Conservation (phyloP, 352 stramenopile genomes). For the Blastocystis sp. region DNA sequence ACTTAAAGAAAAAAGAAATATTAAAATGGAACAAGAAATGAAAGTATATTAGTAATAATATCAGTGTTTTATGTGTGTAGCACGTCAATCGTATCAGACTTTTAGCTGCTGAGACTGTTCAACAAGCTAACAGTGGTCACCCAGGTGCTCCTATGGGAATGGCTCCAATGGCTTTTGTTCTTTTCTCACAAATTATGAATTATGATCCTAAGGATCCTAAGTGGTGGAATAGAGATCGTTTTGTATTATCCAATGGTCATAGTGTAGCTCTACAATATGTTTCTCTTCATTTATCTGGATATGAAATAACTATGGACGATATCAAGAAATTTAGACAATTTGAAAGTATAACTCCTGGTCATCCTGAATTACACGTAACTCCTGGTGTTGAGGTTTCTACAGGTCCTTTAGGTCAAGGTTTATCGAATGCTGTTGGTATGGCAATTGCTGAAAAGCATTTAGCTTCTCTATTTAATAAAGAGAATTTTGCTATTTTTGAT, state of each 20-base stretch:
- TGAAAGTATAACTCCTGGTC: slow-evolving; percentile 75
- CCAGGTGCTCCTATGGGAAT: slow-evolving; percentile 90
- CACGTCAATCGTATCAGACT: slow-evolving; percentile 93
- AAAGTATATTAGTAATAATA: too few relatives aligned
- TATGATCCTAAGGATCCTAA: slow-evolving; percentile 54
- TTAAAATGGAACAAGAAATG: too few relatives aligned
- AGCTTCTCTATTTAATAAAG: slow-evolving; percentile 86
- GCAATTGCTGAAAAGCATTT: slow-evolving; percentile 89
- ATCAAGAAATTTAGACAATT: slow-evolving; percentile 86
- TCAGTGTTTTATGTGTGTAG: too few relatives aligned
- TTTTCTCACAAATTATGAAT: slow-evolving; percentile 74
- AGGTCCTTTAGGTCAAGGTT: slow-evolving; percentile 79
- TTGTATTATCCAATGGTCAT: slow-evolving; percentile 95
- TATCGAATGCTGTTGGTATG: slow-evolving; percentile 90
- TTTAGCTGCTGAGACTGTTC: slow-evolving; percentile 83
- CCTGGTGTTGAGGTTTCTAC: slow-evolving; percentile 81
- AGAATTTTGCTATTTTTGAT: slow-evolving; percentile 74
- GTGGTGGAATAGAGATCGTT: slow-evolving; percentile 87
- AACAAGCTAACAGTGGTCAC: slow-evolving; percentile 86
- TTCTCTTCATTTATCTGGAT: slow-evolving; percentile 90
- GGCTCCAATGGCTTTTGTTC: slow-evolving; percentile 83
- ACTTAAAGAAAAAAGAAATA: too few relatives aligned
- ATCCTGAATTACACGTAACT: slow-evolving; percentile 70
- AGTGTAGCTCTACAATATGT: slow-evolving; percentile 90
- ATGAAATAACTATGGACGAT: slow-evolving; percentile 78